Conservation (phyloP, 2,329 filamentous ascomycete genomes). For the Fusarium camptoceras region DNA sequence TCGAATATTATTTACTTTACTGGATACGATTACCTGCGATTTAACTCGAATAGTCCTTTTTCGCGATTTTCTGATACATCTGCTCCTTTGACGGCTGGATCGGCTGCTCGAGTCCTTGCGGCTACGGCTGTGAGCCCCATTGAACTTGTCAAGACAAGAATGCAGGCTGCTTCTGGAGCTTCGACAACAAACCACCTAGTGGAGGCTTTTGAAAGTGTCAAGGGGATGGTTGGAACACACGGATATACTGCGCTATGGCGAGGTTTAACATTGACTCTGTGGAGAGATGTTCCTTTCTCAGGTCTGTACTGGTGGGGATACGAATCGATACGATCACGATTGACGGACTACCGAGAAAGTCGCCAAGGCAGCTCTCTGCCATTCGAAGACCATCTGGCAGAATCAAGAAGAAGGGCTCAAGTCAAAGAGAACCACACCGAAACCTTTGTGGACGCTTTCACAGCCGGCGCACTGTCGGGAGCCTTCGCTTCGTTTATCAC, state of each 20-base stretch:
- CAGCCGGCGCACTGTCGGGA: slow-evolving; percentile 85
- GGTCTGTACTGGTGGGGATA: slow-evolving; percentile 99
- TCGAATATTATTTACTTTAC: slow-evolving; percentile 99
- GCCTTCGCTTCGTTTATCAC: slow-evolving; percentile 88
- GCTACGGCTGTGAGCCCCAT: slow-evolving; percentile 88
- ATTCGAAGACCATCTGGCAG: slow-evolving; percentile 52
- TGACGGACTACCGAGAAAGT: slow-evolving; percentile 76
- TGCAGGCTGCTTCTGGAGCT: slow-evolving; percentile 78
- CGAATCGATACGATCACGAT: slow-evolving; percentile 78
- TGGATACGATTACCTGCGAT: slow-evolving; percentile 94
- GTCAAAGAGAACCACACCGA: slow-evolving; percentile 77
- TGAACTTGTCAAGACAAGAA: slow-evolving; percentile 91
- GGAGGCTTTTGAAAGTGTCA: slow-evolving; percentile 80
- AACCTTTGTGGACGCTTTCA: slow-evolving; percentile 89
- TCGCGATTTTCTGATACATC: slow-evolving; percentile 73
- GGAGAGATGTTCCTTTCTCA: slow-evolving; percentile 97
- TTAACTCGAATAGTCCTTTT: slow-evolving; percentile 78
- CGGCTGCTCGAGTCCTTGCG: slow-evolving; percentile 80
- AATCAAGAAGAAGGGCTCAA: slow-evolving; percentile 66
- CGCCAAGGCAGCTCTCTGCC: slow-evolving; percentile 56
- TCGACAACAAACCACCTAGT: slow-evolving; percentile 76
- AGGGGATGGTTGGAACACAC: slow-evolving; percentile 80
- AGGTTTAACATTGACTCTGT: slow-evolving; percentile 88
- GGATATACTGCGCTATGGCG: slow-evolving; percentile 91
- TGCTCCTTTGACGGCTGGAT: slow-evolving; percentile 83